Evolutionary conservation across 177 flowering plant genomes (phyloP).

Genomic region (Telopea speciosissima): DNA sequence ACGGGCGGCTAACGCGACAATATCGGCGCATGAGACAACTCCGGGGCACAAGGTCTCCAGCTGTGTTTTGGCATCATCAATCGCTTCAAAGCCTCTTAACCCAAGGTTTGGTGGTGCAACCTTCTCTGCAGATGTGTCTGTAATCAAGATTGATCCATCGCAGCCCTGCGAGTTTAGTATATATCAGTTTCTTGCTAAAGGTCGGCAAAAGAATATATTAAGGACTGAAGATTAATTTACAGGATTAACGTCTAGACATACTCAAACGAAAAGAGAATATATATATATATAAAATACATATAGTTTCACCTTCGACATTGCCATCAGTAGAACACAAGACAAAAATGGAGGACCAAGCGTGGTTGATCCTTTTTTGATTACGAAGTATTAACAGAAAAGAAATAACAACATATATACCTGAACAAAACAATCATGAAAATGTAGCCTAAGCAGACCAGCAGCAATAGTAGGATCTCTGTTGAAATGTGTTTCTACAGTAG

Average conservation of each 20-base stretch:
- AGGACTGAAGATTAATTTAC: too few relatives aligned
- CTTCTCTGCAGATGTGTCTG: conserved; percentile 47
- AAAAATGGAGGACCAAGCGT: too few relatives aligned
- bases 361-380: too few relatives aligned
- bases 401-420: conserved; percentile 26
- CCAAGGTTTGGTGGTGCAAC: conserved; percentile 49
- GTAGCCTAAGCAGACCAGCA: conserved; percentile 65
- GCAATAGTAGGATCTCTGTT: conserved; percentile 53
- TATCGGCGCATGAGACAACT: conserved; percentile 71
- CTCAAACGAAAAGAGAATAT: too few relatives aligned
- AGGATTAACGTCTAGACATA: too few relatives aligned
- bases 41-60: conserved; percentile 61
- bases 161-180: conserved; percentile 43
- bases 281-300: too few relatives aligned
- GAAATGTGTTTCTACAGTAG: conserved; percentile 47
- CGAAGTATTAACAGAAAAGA: too few relatives aligned
- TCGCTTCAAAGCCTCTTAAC: conserved; percentile 59
- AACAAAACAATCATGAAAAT: conserved; percentile 82
- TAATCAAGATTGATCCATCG: conserved; percentile 62
- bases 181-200: too few relatives aligned
- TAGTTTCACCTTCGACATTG: too few relatives aligned
- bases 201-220: too few relatives aligned
- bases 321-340: too few relatives aligned
- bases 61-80: conserved; percentile 63
- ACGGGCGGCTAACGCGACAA: conserved; percentile 65